Base-by-base conservation (phyloP, 495 filamentous ascomycete species). In the Aspergillus heteromorphus region DNA sequence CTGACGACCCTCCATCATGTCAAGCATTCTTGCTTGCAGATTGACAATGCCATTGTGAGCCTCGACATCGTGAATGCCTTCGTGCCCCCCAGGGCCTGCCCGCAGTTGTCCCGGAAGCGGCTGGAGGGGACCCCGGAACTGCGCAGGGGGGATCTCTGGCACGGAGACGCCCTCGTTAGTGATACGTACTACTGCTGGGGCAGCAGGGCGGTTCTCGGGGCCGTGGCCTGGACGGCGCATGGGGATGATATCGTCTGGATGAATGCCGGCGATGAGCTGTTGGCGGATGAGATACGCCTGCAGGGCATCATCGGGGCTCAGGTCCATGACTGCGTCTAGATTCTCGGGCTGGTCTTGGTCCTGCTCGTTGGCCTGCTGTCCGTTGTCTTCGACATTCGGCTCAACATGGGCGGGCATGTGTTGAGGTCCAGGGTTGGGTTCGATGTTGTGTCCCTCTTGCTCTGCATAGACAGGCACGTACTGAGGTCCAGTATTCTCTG, bases 231-330 rank as follows among this genome's bases (percentile, higher is more conserved):
- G 11, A 19, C 18, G 42, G 13, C 40, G 29, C 56, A 70, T 64
- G 8, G 57, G 49, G 19, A 65, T 45, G 17, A 71, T 41, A 4
- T 68, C 20, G 10, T 67, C 53, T 1, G 48, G 55, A 3, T 58
- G 54, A 23, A 74, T 65, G 13, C 71, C 71, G 2, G 58, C 69
- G 2, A 69, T 4, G 1, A 61, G 40, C 48, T 74, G 71, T 51
- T 67, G 61, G 7, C 61, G 62, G 20, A 73, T 50, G n/a, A 74
- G 60, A 36, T 63, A 68, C 9, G 48, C 56, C 41, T 71, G 66
- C 8, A 72, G 51, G 6, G 40, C 41, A n/a, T 59, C 19, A 1
- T 31, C 48, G 14, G 49, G 13, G 9, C 2, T 23, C 50, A 51
- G 13, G 11, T 38, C n/a, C n/a, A 13, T 14, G 3, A 4, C n/a